These are phyloP conservation scores for Abrus pulchellus DNA, from an alignment of 306 rosid genomes.

Conservation along the genomic window DNA sequence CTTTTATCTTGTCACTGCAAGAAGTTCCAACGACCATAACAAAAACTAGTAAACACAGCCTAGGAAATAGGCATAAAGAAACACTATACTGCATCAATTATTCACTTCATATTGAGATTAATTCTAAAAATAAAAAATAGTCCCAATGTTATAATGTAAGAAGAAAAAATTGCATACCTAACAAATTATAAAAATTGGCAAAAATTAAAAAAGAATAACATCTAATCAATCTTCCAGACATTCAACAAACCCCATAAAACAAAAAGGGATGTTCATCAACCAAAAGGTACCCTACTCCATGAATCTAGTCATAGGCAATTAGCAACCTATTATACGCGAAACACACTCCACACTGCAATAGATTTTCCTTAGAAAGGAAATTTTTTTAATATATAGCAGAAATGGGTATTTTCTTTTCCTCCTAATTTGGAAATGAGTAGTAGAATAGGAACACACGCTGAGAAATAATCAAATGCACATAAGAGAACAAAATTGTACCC, in stretches of 20 bases:
- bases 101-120: conserved; percentile 25
- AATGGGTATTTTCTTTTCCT: background rate
- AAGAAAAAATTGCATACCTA: conserved; percentile 28
- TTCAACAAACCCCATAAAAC: background rate
- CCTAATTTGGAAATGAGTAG: conserved; percentile 35
- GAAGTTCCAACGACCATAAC: background rate
- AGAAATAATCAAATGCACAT: background rate
- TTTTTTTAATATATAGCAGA: conserved; percentile 1
- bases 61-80: background rate
- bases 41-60: background rate
- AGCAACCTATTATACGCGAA: background rate
- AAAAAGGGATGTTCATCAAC: conserved; percentile 17
- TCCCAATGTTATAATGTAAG: background rate
- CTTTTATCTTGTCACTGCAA: conserved; percentile 53
- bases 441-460: conserved; percentile 1
- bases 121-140: background rate
- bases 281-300: conserved; percentile 26
- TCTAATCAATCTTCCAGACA: background rate
- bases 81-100: background rate
- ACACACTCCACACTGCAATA: background rate
- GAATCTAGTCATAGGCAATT: conserved; percentile 14
- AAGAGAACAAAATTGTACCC: background rate
- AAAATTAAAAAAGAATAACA: background rate
- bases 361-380: conserved; percentile 22
- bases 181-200: background rate